phyloP scores from a whole-genome alignment of 805 yeast genomes.

The Limtongia smithiae region DNA sequence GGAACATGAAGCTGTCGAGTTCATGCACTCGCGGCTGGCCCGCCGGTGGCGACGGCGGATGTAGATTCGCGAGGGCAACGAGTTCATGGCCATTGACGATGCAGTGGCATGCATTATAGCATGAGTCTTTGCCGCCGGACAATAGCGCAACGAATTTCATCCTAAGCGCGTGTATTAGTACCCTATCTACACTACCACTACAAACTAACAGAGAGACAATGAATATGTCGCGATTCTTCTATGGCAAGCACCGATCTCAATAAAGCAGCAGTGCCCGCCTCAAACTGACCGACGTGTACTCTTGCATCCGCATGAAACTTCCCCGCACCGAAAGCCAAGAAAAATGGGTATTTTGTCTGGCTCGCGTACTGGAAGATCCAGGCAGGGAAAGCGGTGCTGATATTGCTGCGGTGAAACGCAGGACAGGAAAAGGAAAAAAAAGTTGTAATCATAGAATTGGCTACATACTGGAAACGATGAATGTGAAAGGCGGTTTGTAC shows the following conservation, averaged over 20 bases:
- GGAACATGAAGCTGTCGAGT: conserved; percentile 93
- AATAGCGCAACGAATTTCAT: conserved; percentile 93
- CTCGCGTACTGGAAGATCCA: no score
- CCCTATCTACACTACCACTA: not conserved
- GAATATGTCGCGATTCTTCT: conserved; percentile 25
- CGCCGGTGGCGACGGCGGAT: conserved; percentile 50
- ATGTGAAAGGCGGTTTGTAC: no score
- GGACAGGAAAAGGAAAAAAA: no score
- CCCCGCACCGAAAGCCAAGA: not conserved
- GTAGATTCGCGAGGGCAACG: conserved; percentile 77
- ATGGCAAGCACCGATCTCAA: conserved; percentile 14
- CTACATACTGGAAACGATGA: no score
- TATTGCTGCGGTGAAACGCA: no score
- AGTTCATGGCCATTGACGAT: conserved; percentile 80
- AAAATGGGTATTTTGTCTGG: no score
- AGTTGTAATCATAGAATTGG: no score
- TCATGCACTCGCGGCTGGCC: conserved; percentile 48
- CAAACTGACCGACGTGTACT: conserved; percentile 20
- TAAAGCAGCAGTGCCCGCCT: conserved; percentile 12
- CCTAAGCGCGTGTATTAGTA: not conserved
- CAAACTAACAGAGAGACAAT: not conserved
- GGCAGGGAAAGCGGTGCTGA: no score
- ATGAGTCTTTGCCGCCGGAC: conserved; percentile 96
- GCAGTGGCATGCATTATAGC: conserved; percentile 84
- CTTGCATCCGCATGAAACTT: no score